Evolutionary conservation across 805 yeast species (phyloP), one percentile per base, ranked within the genome.

Genomic region (Kuraishia hungarica): DNA sequence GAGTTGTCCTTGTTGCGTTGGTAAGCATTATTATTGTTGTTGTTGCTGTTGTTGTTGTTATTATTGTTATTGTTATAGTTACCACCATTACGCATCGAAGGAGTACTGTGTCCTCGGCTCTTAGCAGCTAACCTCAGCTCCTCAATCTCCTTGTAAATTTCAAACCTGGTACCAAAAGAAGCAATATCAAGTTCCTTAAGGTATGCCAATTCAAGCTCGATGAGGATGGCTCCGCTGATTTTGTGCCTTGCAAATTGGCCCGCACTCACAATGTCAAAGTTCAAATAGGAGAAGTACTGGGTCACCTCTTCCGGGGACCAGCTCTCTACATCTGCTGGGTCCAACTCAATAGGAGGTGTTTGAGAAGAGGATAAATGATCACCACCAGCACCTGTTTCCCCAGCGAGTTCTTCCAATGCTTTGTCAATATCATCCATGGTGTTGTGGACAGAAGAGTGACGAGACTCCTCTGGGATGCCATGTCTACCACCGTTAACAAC

Each of bases 81-180:
- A 49, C 35, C 52, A 53, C 28, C 28, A 26, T 23, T 43, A 51
- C 35, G 50, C 55, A 35, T 52, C 50, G 24, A 39, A 51, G 20
- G 48, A 54, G 55, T 57, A 57, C 55, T 54, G 20, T 53, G 56
- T 24, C 55, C 49, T 17, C 52, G 26, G 53, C 52, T 51, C n/a
- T 55, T 59, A 1, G 69, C 58, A 11, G 67, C 67, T 15, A 61
- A 64, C 57, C 76, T 76, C 62, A 87, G 72, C 43, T 83, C 80
- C 67, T 89, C 96, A 62, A 94, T 93, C 66, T 89, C 96, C 65
- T 90, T 91, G 69, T 83, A 85, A 51, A 94, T 82, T 67, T 92
- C 97, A 70, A 91, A 94, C 59, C 99, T 79, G 0, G 97, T 92
- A 26, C 99, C 99, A 72, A 94, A 94, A 2, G 96, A 88, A 52